Evolutionary conservation across 2,329 filamentous ascomycete species (phyloP), one percentile per base, ranked within the genome.

Genomic region (Talaromyces islandicus): DNA sequence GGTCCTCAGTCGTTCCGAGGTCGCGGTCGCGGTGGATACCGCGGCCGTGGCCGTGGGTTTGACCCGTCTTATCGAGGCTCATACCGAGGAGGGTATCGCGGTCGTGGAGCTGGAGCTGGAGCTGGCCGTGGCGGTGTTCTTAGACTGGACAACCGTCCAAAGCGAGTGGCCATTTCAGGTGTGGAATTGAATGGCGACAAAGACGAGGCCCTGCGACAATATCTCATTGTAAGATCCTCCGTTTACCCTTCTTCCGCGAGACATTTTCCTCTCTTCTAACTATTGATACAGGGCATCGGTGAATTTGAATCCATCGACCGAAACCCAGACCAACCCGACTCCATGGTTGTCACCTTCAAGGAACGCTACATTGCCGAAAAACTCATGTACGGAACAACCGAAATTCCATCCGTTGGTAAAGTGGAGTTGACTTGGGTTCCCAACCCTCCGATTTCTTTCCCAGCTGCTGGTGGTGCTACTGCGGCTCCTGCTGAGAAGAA

Each of bases 121-220:
- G 19, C 30, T 19, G 71, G 75, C 19, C 77, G 77, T 27, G 79
- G 81, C 32, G 79, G 78, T 58, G 82, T 84, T 17, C 78, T 81
- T 65, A 77, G 83, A 63, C 75, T 87, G 5, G 84, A 87, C 66
- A 86, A 86, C 64, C 75, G 84, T 27, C 82, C 84, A 3, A 80
- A 78, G 64, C 78, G 80, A 55, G 75, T 87, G 51, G 77, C 78
- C 24, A 75, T 86, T 25, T 74, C 76, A 5, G 81, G 77, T 7
- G 77, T 82, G 30, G 75, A 75, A 65, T 74, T 77, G 54, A 76
- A 78, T 57, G 73, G 77, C 1, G 75, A 78, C 27, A 78, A 78
- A 65, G 84, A 86, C 60, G 83, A 85, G 66, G 79, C 80, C 5
- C 67, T 87, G 59, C 74, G 83, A 56, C 81, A 84, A 65, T 80